phyloP scores from a whole-genome alignment of 306 rosid genomes.

The Fagus crenata region DNA sequence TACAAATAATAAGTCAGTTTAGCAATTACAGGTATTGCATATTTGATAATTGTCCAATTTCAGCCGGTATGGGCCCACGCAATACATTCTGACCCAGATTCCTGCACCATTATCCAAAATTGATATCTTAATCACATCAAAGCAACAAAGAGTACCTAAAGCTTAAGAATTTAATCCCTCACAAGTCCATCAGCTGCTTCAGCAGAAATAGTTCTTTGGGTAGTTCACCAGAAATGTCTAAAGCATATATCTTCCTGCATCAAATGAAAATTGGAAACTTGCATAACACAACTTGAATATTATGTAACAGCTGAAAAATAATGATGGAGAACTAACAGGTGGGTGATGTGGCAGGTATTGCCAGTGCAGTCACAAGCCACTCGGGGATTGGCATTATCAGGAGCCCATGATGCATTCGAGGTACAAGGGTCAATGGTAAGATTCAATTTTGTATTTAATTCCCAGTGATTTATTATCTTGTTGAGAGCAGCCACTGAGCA shows the following conservation, averaged over 20 bases:
- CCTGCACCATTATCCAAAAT: slow-evolving; percentile 30
- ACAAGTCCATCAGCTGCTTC: slow-evolving; percentile 40
- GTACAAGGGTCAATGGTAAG: slow-evolving; percentile 33
- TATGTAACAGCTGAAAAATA: neutral
- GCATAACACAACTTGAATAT: neutral
- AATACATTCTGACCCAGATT: slow-evolving; percentile 41
- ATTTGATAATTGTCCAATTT: slow-evolving; percentile 33
- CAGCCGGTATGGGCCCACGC: slow-evolving; percentile 34
- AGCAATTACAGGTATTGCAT: slow-evolving; percentile 41
- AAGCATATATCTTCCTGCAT: slow-evolving; percentile 40
- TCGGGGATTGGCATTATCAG: slow-evolving; percentile 33
- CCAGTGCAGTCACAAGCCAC: slow-evolving; percentile 31
- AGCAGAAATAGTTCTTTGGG: slow-evolving; percentile 41
- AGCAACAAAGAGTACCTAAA: neutral
- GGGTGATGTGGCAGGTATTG: slow-evolving; percentile 34
- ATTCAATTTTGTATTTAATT: slow-evolving; percentile 29
- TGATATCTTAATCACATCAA: slow-evolving; percentile 2
- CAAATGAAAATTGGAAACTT: slow-evolving; percentile 4
- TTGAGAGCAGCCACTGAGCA: slow-evolving; percentile 35
- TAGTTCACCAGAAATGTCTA: slow-evolving; percentile 36
- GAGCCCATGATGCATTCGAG: slow-evolving; percentile 35
- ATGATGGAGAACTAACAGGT: slow-evolving; percentile 27
- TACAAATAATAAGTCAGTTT: neutral
- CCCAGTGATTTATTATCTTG: slow-evolving; percentile 36
- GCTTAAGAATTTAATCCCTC: slow-evolving; percentile 18